Evolutionary conservation across 192 early-diverging fungal genomes (phyloP).

Genomic region (Pilaira anomala): DNA sequence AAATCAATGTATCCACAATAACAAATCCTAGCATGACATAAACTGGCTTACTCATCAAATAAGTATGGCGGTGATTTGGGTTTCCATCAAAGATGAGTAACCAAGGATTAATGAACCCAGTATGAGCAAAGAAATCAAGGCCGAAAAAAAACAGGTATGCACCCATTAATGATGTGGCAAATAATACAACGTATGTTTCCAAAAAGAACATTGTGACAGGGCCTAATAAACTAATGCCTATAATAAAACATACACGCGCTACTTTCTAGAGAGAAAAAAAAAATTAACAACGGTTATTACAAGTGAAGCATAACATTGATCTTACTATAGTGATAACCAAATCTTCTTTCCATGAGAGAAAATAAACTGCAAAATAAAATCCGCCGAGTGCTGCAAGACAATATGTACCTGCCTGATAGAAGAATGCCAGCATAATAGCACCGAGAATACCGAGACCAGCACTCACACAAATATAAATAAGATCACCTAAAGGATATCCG

Average conservation of each 20-base stretch:
- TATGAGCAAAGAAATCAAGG: constrained; percentile 53
- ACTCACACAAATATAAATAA: constrained; percentile 34
- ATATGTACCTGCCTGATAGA: constrained; percentile 63
- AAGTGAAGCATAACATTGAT: too few species aligned
- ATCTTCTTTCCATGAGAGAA: constrained; percentile 35
- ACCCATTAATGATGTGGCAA: constrained; percentile 47
- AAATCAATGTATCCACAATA: constrained; percentile 18
- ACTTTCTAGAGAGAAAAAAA: constrained; percentile 23
- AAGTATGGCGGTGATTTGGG: constrained; percentile 19
- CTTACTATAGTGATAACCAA: constrained; percentile 33
- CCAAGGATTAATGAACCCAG: constrained; percentile 45
- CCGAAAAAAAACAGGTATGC: constrained; percentile 51
- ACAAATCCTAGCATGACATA: constrained; percentile 35
- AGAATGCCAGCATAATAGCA: constrained; percentile 27
- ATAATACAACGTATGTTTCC: constrained; percentile 41
- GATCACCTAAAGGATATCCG: constrained; percentile 24
- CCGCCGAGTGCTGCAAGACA: constrained; percentile 45
- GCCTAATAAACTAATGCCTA: constrained; percentile 28
- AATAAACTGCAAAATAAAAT: constrained; percentile 30
- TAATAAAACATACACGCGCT: constrained; percentile 36
- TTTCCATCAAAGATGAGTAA: constrained; percentile 27
- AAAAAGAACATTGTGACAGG: constrained; percentile 32
- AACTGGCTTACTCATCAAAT: constrained; percentile 19
- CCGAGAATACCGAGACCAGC: constrained; percentile 34
- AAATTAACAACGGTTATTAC: neutral